Evolutionary conservation across 106 monocot species (phyloP).

Genomic region (Dioscorea zingiberensis): DNA sequence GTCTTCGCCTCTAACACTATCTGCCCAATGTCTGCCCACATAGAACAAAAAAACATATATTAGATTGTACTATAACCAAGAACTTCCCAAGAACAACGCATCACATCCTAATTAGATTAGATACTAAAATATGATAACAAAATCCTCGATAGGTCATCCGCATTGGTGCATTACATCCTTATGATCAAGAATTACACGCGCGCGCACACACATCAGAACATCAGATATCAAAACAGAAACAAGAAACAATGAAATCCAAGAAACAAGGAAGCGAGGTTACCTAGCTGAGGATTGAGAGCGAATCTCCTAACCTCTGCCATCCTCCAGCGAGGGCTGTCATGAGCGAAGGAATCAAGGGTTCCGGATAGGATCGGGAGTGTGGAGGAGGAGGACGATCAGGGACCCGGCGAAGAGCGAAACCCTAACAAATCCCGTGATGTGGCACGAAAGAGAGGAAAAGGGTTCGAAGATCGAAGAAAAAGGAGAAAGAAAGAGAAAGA

Average conservation of each 20-base stretch:
- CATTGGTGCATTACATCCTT: too few species aligned
- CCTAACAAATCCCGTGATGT: too few species aligned
- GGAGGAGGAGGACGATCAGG: neutral
- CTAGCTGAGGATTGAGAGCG: neutral
- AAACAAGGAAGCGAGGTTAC: neutral
- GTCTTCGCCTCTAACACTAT: constrained; percentile 40
- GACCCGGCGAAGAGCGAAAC: too few species aligned
- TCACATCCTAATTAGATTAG: neutral
- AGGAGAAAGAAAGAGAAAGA: neutral
- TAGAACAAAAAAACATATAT: neutral
- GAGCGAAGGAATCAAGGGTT: neutral
- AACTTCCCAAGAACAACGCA: neutral
- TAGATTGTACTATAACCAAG: neutral
- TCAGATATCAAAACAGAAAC: neutral
- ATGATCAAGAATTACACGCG: neutral
- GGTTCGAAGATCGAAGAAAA: neutral
- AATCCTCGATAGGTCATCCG: neutral
- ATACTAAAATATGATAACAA: neutral
- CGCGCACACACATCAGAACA: neutral
- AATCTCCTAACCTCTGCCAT: constrained; percentile 3
- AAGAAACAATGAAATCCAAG: too few species aligned
- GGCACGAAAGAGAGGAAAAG: neutral
- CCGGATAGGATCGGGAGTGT: neutral
- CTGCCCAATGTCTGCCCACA: constrained; percentile 33
- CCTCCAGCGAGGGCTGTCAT: neutral